phyloP scores from a whole-genome alignment of 352 stramenopile species.

The Globisporangium yorkense region DNA sequence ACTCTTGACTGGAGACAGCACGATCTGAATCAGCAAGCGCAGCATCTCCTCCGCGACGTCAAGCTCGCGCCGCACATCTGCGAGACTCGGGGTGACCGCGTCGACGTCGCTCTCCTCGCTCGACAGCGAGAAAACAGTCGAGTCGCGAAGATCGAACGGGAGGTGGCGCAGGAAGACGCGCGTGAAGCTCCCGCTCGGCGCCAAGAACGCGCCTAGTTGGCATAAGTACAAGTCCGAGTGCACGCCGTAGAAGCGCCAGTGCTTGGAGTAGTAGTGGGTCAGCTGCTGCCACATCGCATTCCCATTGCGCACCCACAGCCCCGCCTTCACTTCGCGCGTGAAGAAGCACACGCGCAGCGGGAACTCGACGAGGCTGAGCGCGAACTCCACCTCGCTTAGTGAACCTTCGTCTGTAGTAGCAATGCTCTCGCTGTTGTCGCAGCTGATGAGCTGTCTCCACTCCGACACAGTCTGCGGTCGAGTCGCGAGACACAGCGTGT shows the following conservation, averaged over 20 bases:
- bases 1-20: constrained; percentile 48
- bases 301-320: constrained; percentile 72
- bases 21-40: constrained; percentile 52
- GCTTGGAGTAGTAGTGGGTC: constrained; percentile 75
- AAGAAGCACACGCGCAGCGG: constrained; percentile 60
- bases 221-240: constrained; percentile 68
- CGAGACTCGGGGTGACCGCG: background rate
- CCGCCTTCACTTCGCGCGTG: constrained; percentile 64
- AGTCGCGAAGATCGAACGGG: constrained; percentile 18
- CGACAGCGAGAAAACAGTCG: constrained; percentile 7
- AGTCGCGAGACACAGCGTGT: constrained; percentile 40
- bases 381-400: constrained; percentile 29
- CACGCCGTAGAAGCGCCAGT: constrained; percentile 74
- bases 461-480: constrained; percentile 28
- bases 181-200: constrained; percentile 46
- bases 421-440: background rate
- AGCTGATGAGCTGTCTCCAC: constrained; percentile 42
- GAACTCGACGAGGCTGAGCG: constrained; percentile 37
- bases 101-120: background rate
- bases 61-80: constrained; percentile 32
- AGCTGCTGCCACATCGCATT: constrained; percentile 79
- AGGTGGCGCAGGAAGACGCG: constrained; percentile 56
- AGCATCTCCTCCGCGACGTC: constrained; percentile 59
- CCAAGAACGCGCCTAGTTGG: constrained; percentile 45
- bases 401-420: too few species aligned